Evolutionary conservation across 2,329 filamentous ascomycete species (phyloP), one percentile per base, ranked within the genome.

Genomic region (Aspergillus latus): DNA sequence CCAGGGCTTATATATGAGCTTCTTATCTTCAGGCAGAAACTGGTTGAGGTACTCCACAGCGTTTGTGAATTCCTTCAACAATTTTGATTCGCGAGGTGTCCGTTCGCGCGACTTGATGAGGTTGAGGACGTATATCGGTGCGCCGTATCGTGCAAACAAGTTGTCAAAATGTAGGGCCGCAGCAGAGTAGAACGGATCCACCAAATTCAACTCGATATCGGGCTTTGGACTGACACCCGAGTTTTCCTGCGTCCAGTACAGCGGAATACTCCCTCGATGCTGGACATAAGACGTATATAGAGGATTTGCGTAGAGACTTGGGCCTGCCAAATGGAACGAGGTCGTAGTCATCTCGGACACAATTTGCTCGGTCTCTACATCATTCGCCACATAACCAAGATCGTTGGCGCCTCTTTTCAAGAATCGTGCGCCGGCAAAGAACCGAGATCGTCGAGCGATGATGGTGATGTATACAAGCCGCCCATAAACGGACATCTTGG

Each of bases 281-380:
- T 99, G 94, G 1, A 99, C 88, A 72, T 96, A 97, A 0, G 94
- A 97, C 3, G 94, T 97, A 72, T 93, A 97, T 29, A 90, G 88
- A 1, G 93, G 91, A 67, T 89, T 97, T 4, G 91, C 87, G 70
- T 91, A 97, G 9, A 96, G 82, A 48, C 85, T 85, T 2, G 89
- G 90, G 0, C 92, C 93, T 4, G 94, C 91, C 2, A 90, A 88
- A 75, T 99, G 94, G 65, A 99, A 97, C 0, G 94, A 97, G 0
- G 94, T 99, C 0, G 92, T 97, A 49, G 93, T 79, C 65, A 92
- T 90, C 70, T 99, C 94, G 0, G 92, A 94, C 4, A 99, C 92
- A 58, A 99, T 97, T 72, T 99, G 94, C 74, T 99, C 94, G 0
- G 94, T 97, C 75, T 99, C 95, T 26, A 99, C 94, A 73, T 99